Evolutionary conservation across 192 early-diverging fungal genomes (phyloP), one percentile per base, ranked within the genome.

Genomic region (Coemansia sp.): DNA sequence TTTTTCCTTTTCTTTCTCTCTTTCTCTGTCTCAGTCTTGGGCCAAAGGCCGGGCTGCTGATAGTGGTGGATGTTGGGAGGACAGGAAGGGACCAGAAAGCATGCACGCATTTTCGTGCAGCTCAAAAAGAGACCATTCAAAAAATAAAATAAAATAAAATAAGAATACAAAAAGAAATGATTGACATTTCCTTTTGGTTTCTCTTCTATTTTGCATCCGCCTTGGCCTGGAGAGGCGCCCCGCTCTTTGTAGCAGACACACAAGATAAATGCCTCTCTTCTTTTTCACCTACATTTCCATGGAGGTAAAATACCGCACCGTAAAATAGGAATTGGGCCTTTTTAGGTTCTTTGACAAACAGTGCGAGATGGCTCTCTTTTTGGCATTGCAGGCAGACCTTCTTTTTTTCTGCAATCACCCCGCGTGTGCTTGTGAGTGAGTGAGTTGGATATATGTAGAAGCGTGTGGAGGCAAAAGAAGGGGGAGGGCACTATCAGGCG

Each of bases 121-220:
- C 52, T 54, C 52, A 68, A 68, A 61, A 61, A 68, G 9, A 41
- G 18, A 61, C 26, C 26, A 26, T 26, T 26, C 26, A 26, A 26
- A 26, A 26, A 26, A 26, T 26, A 52, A 60, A 68, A 50, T 19
- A 66, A 47, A n/a, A n/a, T n/a, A n/a, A n/a, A n/a, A n/a, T n/a
- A n/a, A n/a, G 38, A 58, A 58, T 37, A 43, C 3, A 26, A 26
- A 61, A 64, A 64, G 23, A 57, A 68, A 45, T 57, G 66, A 61
- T 50, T 60, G 18, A 45, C 56, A 57, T 57, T 61, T 50, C 62
- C 18, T 62, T 26, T 64, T 61, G 39, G 39, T 50, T 13, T 54
- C 21, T 26, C 9, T 21, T 21, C 26, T 10, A 18, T 49, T n/a
- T 15, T 21, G 6, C 52, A 26, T 26, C 26, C 26, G 26, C 26